Evolutionary conservation across 2,329 filamentous ascomycete genomes (phyloP).

Genomic region (Lasiodiplodia gonubiensis): DNA sequence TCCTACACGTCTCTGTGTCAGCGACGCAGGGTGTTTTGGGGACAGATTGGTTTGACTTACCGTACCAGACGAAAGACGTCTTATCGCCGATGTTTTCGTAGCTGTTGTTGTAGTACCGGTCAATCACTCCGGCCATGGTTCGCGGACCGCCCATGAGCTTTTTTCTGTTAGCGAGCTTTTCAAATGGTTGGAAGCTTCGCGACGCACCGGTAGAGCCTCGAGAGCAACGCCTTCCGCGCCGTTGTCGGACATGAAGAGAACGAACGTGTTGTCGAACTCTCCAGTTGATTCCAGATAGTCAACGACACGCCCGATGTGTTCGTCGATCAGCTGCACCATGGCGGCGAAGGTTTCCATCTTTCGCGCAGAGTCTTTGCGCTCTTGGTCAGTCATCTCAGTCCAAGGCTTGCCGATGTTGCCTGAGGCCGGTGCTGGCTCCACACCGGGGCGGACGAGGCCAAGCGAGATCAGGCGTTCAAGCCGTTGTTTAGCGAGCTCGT

Average conservation of each 20-base stretch:
- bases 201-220: slow-evolving; percentile 37
- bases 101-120: slow-evolving; percentile 37
- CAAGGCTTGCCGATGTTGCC: slow-evolving; percentile 33
- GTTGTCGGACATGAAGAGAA: slow-evolving; percentile 49
- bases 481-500: too few species aligned
- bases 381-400: slow-evolving; percentile 39
- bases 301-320: slow-evolving; percentile 42
- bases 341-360: slow-evolving; percentile 47
- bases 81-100: slow-evolving; percentile 43
- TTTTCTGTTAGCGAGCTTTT: too few species aligned
- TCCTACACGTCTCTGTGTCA: too few species aligned
- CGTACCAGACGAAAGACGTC: slow-evolving; percentile 48
- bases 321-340: slow-evolving; percentile 46
- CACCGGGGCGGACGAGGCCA: too few species aligned
- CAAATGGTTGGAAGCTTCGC: too few species aligned
- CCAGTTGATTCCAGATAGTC: slow-evolving; percentile 38
- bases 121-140: too few species aligned
- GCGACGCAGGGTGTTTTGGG: too few species aligned
- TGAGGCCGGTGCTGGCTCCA: slow-evolving; percentile 30
- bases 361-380: slow-evolving; percentile 44
- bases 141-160: too few species aligned
- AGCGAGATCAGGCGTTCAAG: too few species aligned
- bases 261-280: slow-evolving; percentile 46
- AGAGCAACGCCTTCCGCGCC: slow-evolving; percentile 45
- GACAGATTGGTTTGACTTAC: slow-evolving; percentile 16